Base-by-base conservation (phyloP, 192 early-diverging fungal genomes). In the Coemansia sp. region DNA sequence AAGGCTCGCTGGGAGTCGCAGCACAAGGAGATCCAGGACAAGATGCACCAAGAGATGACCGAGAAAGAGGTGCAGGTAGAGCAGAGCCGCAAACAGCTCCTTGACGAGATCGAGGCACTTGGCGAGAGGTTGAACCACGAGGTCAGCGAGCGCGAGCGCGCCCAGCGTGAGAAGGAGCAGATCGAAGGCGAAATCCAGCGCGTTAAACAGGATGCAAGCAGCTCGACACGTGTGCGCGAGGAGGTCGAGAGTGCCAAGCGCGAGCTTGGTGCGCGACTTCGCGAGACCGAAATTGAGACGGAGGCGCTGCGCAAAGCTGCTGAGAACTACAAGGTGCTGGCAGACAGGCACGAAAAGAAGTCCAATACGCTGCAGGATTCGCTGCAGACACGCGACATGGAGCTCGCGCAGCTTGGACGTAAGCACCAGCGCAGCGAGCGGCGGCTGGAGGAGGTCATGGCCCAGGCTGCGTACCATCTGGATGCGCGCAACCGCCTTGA, bases 61-160 rank as follows among this genome's bases (percentile, higher is more conserved):
- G 83, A 77, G 33, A 91, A 89, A 67, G 94, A 94, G 20, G 58
- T 78, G 15, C 84, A 90, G 79, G 84, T 88, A 21, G 92, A 95
- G 64, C 89, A 92, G 18, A 72, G 84, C n/a, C 87, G 88, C 40
- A 84, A 87, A 67, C 77, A 90, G 56, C 81, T 88, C 28, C 67
- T 86, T 31, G 49, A 66, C 2, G 87, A 90, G 70, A 77, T 90
- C 35, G 75, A 86, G 48, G 72, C 64, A 5, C 72, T 87, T 6
- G 88, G 88, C 63, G 81, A 82, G 46, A 81, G 80, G 39, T 74
- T 88, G 51, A 84, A 85, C 9, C 84, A 81, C n/a, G 80, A 82
- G 51, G 33, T 61, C 25, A 66, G 60, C 18, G 79, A 75, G n/a
- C 88, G 88, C 66, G 82, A 82, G 68, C 87, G 90, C 21, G 66